A percentile compares a stretch with the other conserved stretches of the same genome.
Evolutionary conservation across 2,329 filamentous ascomycete species (phyloP).

Genomic region (Xylaria sp.): DNA sequence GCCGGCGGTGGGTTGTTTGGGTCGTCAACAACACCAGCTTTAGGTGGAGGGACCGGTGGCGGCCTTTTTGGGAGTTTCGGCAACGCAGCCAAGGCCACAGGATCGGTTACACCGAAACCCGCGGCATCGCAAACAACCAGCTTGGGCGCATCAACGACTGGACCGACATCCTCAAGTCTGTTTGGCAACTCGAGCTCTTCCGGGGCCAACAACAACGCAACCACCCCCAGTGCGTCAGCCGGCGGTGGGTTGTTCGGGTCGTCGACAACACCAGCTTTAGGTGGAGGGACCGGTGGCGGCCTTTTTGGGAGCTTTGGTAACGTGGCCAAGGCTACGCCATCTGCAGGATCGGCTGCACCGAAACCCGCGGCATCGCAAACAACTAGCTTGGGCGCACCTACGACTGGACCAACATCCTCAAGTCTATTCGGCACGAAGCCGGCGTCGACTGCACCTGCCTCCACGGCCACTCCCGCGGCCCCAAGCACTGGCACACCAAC

Average conservation of each 20-base stretch:
- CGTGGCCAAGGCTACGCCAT: conserved; percentile 47
- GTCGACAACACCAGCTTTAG: conserved; percentile 43
- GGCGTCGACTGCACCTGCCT: conserved; percentile 41
- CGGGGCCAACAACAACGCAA: conserved; percentile 49
- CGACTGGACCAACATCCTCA: conserved; percentile 81
- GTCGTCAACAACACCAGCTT: conserved; percentile 43
- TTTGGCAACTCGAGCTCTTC: conserved; percentile 47
- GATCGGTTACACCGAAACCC: conserved; percentile 44
- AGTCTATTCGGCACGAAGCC: conserved; percentile 45
- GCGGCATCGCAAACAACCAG: conserved; percentile 45
- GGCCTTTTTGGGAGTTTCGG: conserved; percentile 48
- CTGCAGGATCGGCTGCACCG: conserved; percentile 45
- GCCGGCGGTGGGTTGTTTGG: conserved; percentile 49
- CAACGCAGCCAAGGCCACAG: conserved; percentile 45
- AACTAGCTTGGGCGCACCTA: conserved; percentile 73
- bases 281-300: conserved; percentile 34
- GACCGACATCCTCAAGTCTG: conserved; percentile 74
- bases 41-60: conserved; percentile 37
- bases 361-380: conserved; percentile 39
- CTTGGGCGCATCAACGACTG: conserved; percentile 79
- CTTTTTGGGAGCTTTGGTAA: conserved; percentile 48
- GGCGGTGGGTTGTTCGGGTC: conserved; percentile 49
- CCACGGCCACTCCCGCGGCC: conserved; percentile 40
- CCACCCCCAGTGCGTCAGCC: conserved; percentile 52
- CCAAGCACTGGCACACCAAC: conserved; percentile 52